phyloP scores from a whole-genome alignment of 352 stramenopile species.

The Phytophthora sp. region DNA sequence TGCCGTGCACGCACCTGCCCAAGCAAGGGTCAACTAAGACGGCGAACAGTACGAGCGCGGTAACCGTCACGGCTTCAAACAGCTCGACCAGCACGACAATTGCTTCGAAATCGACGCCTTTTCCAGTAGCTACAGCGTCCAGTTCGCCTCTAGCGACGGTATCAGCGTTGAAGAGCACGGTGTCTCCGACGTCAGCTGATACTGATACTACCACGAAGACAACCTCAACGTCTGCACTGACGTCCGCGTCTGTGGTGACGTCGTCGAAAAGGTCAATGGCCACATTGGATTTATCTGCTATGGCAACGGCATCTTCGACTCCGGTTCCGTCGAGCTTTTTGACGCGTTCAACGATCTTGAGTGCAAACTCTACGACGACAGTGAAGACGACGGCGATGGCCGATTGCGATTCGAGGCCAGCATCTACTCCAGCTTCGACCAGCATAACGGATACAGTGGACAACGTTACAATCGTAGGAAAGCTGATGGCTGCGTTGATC shows the following conservation, averaged over 20 bases:
- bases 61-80: slow-evolving; percentile 4
- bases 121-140: background rate
- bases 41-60: background rate
- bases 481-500: slow-evolving; percentile 19
- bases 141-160: no score
- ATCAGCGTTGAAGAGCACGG: background rate
- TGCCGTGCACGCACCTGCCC: slow-evolving; percentile 1
- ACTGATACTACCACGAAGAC: background rate
- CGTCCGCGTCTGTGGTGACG: slow-evolving; percentile 21
- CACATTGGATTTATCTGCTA: background rate
- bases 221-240: slow-evolving; percentile 15
- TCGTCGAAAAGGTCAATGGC: slow-evolving; percentile 4
- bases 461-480: slow-evolving; percentile 15
- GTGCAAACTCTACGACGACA: slow-evolving; percentile 13
- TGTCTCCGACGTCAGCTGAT: background rate
- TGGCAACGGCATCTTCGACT: background rate
- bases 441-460: slow-evolving; percentile 9
- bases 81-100: background rate
- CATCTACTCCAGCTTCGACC: background rate
- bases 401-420: background rate
- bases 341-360: slow-evolving; percentile 7
- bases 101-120: background rate
- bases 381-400: background rate
- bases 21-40: slow-evolving; percentile 1
- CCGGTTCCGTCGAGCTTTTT: slow-evolving; percentile 18